phyloP scores from a whole-genome alignment of 495 filamentous ascomycete genomes.

The Filosporella fistucella region DNA sequence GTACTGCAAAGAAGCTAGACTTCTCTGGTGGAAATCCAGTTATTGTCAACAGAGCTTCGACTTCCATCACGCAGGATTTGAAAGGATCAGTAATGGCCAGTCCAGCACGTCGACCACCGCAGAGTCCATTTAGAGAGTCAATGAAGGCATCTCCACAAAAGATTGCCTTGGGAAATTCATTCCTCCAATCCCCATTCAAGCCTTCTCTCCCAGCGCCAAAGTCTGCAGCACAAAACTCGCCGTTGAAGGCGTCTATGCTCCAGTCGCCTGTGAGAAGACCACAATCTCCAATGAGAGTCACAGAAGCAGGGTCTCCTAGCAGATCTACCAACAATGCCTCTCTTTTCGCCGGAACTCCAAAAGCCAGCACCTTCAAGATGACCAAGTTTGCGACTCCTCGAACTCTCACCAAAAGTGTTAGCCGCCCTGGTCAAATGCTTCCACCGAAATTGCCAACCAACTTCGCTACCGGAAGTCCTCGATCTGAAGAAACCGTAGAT shows the following conservation, averaged over 20 bases:
- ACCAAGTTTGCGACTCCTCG: slow-evolving; percentile 21
- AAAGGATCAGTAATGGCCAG: slow-evolving; percentile 33
- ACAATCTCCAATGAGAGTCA: slow-evolving; percentile 34
- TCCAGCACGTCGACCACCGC: slow-evolving; percentile 41
- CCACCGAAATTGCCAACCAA: slow-evolving; percentile 7
- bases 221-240: slow-evolving; percentile 17
- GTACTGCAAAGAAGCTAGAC: slow-evolving; percentile 21
- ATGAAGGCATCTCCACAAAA: slow-evolving; percentile 43
- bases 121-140: slow-evolving; percentile 42
- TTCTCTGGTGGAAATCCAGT: slow-evolving; percentile 19
- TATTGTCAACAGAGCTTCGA: slow-evolving; percentile 6
- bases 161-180: slow-evolving; percentile 11
- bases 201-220: slow-evolving; percentile 13
- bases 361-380: slow-evolving; percentile 20
- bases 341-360: slow-evolving; percentile 17
- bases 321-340: slow-evolving; percentile 5
- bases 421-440: slow-evolving; percentile 15
- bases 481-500: not conserved
- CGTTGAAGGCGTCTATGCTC: slow-evolving; percentile 36
- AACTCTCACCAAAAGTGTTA: slow-evolving; percentile 20
- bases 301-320: slow-evolving; percentile 26
- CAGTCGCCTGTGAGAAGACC: slow-evolving; percentile 45
- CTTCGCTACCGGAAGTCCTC: slow-evolving; percentile 3
- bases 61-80: slow-evolving; percentile 12
- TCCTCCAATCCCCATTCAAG: slow-evolving; percentile 23